phyloP scores from a whole-genome alignment of 805 yeast species.

The Candida argentea region DNA sequence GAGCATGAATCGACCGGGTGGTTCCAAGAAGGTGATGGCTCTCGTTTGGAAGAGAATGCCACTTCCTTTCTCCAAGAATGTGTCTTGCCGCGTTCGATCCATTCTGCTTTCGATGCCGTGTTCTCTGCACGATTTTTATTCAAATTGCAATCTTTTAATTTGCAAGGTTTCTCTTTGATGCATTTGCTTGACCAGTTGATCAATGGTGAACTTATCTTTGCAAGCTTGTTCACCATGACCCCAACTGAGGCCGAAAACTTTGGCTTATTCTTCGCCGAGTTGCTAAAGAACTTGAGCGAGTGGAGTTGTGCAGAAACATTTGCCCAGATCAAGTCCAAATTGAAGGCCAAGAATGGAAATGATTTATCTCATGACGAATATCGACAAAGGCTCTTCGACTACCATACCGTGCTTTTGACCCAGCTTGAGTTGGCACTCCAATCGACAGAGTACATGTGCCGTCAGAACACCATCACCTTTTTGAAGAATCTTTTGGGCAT shows the following conservation, averaged over 20 bases:
- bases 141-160: conserved; percentile 30
- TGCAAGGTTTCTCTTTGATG: conserved; percentile 28
- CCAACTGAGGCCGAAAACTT: conserved; percentile 72
- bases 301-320: conserved; percentile 30
- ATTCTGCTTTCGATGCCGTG: conserved; percentile 77
- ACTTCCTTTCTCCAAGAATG: conserved; percentile 47
- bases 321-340: conserved; percentile 11
- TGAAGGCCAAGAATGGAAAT: conserved; percentile 4
- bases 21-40: conserved; percentile 22
- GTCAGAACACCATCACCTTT: conserved; percentile 72
- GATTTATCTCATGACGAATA: conserved; percentile 19
- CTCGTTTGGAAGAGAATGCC: conserved; percentile 3
- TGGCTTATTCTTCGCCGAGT: conserved; percentile 58
- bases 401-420: conserved; percentile 42
- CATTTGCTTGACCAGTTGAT: conserved; percentile 38
- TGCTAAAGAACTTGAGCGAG: conserved; percentile 37
- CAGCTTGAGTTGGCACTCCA: conserved; percentile 34
- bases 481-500: conserved; percentile 53
- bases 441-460: conserved; percentile 59
- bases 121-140: conserved; percentile 55
- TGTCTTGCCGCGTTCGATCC: conserved; percentile 64
- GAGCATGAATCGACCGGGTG: conserved; percentile 19
- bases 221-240: conserved; percentile 61
- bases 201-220: conserved; percentile 35
- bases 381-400: conserved; percentile 36